Evolutionary conservation across 208 protist genomes (phyloP), one percentile per base, ranked within the genome.

Genomic region (Leishmania turanica): DNA sequence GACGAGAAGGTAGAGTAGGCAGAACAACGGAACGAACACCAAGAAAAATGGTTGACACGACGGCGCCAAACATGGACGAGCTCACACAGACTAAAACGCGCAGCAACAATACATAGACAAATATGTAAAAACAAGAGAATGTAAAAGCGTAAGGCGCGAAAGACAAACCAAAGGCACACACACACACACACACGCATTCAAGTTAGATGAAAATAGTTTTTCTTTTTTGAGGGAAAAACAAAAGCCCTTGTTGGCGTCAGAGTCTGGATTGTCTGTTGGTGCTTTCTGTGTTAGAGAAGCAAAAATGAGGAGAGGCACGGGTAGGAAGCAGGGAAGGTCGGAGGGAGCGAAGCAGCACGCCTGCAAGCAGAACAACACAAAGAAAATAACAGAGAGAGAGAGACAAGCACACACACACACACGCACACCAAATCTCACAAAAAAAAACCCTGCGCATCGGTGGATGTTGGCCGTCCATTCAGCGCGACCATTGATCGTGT

Each of bases 121-220:
- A 17, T 9, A n/a, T 17, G 45, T 17, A 21, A 3, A n/a, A 40
- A 31, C 31, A 27, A 40, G n/a, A 66, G 6, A 66, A 66, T 15
- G 31, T 21, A 21, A 3, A 68, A 68, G 9, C 66, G n/a, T 47
- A 42, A 75, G n/a, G 27, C 17, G 19, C 70, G 49, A 47, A 73
- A 80, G n/a, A 34, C 19, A 13, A 34, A 19, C 13, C 24, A 27
- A 37, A 37, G 45, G 34, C n/a, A 42, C 70, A 58, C 27, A 60
- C 69, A 53, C 69, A 74, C 45, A 74, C 27, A 73, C 24, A 37
- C 69, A 73, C 21, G 56, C 69, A 73, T 21, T 54, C n/a, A 64
- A 68, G 31, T 37, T 31, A 68, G 31, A 17, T 6, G 15, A 68
- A 40, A 9, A 27, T 17, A 34, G 62, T 68, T 21, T 68, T 68